phyloP scores from a whole-genome alignment of 228 moss, liverwort and hornwort genomes.

The Sphagnum magellanicum region DNA sequence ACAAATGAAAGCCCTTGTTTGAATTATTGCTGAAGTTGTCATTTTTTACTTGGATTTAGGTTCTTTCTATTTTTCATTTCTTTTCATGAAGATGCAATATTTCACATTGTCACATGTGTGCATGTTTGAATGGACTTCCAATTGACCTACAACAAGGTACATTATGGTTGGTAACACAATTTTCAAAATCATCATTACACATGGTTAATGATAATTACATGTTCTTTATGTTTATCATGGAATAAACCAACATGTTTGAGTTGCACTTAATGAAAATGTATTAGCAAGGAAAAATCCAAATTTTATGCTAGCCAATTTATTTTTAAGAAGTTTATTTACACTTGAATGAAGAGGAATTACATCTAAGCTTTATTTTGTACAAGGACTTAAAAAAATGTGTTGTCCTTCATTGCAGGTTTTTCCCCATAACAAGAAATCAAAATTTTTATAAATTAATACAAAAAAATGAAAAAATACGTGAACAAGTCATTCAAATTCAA shows the following conservation, averaged over 20 bases:
- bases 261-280: too few species aligned
- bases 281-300: neutral
- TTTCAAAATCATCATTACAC: neutral
- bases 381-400: neutral
- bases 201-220: neutral
- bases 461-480: too few species aligned
- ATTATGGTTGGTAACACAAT: neutral
- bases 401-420: conserved; percentile 2
- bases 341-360: too few species aligned
- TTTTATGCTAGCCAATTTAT: neutral
- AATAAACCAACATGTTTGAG: too few species aligned
- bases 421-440: conserved; percentile 18
- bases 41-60: conserved; percentile 26
- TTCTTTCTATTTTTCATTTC: too few species aligned
- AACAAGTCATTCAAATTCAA: too few species aligned
- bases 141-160: neutral
- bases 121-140: neutral
- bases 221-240: neutral
- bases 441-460: too few species aligned
- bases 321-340: too few species aligned
- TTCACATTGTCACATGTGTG: too few species aligned
- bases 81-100: too few species aligned
- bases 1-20: conserved; percentile 15
- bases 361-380: neutral
- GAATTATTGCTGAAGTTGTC: conserved; percentile 18